These are phyloP conservation scores for Salmacisia buchloeana DNA, from an alignment of 1,284 basidiomycete genomes.

Conservation along the genomic window DNA sequence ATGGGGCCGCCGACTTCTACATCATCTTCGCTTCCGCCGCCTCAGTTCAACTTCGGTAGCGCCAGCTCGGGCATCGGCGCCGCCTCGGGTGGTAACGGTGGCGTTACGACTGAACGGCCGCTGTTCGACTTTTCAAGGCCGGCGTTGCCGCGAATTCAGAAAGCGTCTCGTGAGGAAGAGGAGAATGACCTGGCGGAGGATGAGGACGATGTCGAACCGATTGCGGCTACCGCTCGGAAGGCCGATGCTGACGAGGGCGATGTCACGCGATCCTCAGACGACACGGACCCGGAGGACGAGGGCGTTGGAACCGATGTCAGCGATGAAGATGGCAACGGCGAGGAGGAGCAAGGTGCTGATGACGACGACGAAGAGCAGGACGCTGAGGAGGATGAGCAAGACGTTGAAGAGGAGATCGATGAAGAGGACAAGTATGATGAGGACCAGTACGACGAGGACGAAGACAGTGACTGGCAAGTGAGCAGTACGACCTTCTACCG, in stretches of 20 bases:
- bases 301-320: background rate
- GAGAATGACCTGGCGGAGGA: background rate
- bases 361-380: conserved; percentile 5
- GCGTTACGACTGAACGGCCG: background rate
- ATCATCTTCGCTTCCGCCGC: no score
- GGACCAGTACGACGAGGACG: background rate
- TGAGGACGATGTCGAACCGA: conserved; percentile 18
- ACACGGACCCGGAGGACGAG: conserved; percentile 8
- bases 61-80: background rate
- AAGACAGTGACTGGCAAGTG: conserved; percentile 3
- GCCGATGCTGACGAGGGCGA: conserved; percentile 16
- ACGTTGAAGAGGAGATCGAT: background rate
- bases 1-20: no score
- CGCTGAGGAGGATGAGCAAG: conserved; percentile 10
- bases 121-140: background rate
- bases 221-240: conserved; percentile 7
- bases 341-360: conserved; percentile 7
- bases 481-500: background rate
- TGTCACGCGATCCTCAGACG: conserved; percentile 11
- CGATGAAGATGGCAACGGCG: background rate
- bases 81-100: background rate
- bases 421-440: conserved; percentile 16
- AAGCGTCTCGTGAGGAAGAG: background rate
- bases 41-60: background rate
- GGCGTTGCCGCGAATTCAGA: conserved; percentile 1